Evolutionary conservation across 306 rosid genomes (phyloP).

Genomic region (Cucumis cinereus): DNA sequence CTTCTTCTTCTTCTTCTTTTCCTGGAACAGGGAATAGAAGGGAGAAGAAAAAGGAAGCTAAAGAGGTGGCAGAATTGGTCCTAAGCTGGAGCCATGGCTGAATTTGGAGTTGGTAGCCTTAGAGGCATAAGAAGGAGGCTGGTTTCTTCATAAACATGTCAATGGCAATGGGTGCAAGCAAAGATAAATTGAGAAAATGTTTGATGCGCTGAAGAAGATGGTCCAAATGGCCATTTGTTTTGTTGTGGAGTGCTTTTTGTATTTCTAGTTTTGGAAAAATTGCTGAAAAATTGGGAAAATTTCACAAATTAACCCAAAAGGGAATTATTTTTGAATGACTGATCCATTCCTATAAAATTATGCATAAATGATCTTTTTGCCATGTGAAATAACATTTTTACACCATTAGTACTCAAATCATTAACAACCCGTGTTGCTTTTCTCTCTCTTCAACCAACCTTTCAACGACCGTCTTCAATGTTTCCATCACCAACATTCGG

Average conservation of each 20-base stretch:
- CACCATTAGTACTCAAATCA: too few relatives aligned
- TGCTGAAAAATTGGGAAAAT: neutral
- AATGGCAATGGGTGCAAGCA: neutral
- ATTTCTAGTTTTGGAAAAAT: neutral
- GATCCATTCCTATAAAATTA: too few relatives aligned
- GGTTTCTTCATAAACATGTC: neutral
- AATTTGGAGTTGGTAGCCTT: neutral
- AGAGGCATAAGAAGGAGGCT: neutral
- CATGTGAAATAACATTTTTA: too few relatives aligned
- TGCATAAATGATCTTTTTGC: too few relatives aligned
- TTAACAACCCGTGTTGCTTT: too few relatives aligned
- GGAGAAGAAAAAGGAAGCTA: neutral
- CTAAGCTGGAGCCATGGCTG: neutral
- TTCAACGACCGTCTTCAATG: too few relatives aligned
- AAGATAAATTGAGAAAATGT: slow-evolving; percentile 2
- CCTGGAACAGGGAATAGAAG: neutral
- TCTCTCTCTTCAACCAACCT: too few relatives aligned
- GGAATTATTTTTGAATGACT: too few relatives aligned
- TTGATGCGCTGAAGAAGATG: neutral
- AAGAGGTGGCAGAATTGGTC: neutral
- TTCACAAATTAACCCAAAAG: too few relatives aligned
- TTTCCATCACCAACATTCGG: too few relatives aligned
- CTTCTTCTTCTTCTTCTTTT: neutral
- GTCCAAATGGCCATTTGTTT: neutral
- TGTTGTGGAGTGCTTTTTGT: neutral